Evolutionary conservation across 2,329 filamentous ascomycete species (phyloP), one percentile per base, ranked within the genome.

Genomic region (Bipolaris zeicola): DNA sequence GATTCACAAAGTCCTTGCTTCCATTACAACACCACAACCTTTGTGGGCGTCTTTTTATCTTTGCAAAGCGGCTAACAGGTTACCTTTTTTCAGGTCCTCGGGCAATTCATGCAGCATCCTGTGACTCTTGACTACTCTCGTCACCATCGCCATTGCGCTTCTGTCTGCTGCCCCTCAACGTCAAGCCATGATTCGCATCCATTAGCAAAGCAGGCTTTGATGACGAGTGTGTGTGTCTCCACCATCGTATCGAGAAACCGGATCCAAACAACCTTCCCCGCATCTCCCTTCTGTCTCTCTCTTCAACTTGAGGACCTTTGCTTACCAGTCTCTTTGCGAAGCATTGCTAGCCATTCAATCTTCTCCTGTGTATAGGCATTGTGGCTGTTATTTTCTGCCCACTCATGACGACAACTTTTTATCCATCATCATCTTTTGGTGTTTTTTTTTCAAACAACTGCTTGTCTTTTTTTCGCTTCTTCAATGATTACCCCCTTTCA

Each of bases 61-160:
- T 28, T 28, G 16, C 16, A 53, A 28, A 28, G 18, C 20, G 41
- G 51, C 60, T 68, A 48, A 66, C 56, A 36, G 43, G 22, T 24
- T 28, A 28, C 8, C 6, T 24, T 20, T 54, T 33, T 20, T 44
- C 42, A 75, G 72, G 70, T 68, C 68, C 14, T 67, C 68, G 16
- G 69, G 72, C 46, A 72, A 63, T 43, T 55, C 68, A 28, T 75
- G 72, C 58, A 72, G 63, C 42, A 73, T 75, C 63, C 63, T 75
- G 39, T 75, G 71, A 75, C 72, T 74, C 52, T 44, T 63, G 38
- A 61, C 66, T 26, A 59, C 59, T 41, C 52, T 71, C 34, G 37
- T 73, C 37, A 52, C 66, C 28, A 55, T 74, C 28, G 55, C 60
- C 49, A 42, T 70, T 41, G 62, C 66, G 20, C 28, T 65, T 16